These are phyloP conservation scores for Eimeria brunetti DNA, from an alignment of 169 alveolate genomes.

Conservation along the genomic window DNA sequence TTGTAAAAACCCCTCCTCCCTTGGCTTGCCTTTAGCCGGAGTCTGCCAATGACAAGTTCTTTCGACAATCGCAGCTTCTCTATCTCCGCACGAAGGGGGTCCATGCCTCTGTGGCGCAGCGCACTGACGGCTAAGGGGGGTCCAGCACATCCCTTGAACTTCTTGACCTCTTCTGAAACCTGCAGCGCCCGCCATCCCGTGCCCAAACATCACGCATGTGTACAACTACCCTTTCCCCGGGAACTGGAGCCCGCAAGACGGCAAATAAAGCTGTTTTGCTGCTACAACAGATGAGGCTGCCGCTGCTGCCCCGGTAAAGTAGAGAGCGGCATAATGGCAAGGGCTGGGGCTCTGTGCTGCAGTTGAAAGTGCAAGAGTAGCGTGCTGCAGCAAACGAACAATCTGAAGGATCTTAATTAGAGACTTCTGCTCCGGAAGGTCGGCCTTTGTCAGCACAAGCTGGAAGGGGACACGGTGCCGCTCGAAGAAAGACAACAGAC, in stretches of 20 bases:
- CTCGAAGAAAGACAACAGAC: constrained; percentile 69
- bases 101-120: constrained; percentile 70
- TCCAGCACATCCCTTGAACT: constrained; percentile 63
- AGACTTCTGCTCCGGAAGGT: constrained; percentile 59
- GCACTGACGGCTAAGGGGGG: constrained; percentile 76
- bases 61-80: constrained; percentile 59
- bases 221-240: background rate
- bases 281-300: background rate
- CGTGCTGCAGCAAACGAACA: constrained; percentile 17
- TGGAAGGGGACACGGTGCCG: constrained; percentile 74
- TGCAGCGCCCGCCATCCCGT: background rate
- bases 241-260: background rate
- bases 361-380: background rate
- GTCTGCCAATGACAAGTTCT: constrained; percentile 66
- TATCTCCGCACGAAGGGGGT: constrained; percentile 63
- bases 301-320: background rate
- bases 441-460: constrained; percentile 81
- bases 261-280: background rate
- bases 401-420: constrained; percentile 65
- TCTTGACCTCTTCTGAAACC: constrained; percentile 73
- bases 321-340: background rate
- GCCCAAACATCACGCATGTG: background rate
- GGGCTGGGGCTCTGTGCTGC: background rate
- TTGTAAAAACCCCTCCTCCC: background rate
- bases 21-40: constrained; percentile 48